Conservation (phyloP, 163 green algal species). For the Trebouxia gelatinosa region DNA sequence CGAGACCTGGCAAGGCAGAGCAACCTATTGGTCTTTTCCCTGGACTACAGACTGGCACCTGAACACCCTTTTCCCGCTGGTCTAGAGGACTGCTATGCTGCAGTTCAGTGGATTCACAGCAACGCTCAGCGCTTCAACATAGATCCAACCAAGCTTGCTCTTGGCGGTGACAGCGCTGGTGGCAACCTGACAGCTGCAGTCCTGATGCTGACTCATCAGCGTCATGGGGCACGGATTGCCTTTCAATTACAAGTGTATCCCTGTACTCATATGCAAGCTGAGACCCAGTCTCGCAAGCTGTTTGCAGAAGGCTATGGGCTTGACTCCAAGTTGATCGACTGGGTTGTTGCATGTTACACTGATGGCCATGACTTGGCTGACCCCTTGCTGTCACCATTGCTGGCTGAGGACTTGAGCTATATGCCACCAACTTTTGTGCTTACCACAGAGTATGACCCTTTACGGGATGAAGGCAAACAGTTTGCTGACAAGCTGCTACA, state of each 20-base stretch:
- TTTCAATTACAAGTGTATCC: constrained; percentile 3
- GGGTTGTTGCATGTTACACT: constrained; percentile 1
- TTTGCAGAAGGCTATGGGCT: constrained; percentile 8
- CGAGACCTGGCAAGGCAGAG: too few relatives aligned
- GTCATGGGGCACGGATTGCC: neutral
- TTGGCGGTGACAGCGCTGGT: neutral
- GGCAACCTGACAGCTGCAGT: constrained; percentile 18
- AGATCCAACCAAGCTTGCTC: too few relatives aligned
- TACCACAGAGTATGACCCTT: neutral
- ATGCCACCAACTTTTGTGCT: constrained; percentile 11
- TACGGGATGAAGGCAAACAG: constrained; percentile 1
- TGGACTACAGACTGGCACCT: too few relatives aligned
- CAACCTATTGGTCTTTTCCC: too few relatives aligned
- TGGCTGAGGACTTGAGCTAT: constrained; percentile 15
- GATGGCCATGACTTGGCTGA: neutral
- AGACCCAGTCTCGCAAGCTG: neutral
- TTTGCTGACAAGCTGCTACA: constrained; percentile 5
- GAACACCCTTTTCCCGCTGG: too few relatives aligned
- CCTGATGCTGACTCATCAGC: constrained; percentile 2
- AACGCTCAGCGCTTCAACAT: too few relatives aligned
- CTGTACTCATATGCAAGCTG: neutral
- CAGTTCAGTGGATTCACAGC: too few relatives aligned
- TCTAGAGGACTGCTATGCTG: too few relatives aligned
- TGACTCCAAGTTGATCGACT: neutral
- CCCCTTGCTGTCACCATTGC: neutral